Conservation (phyloP, 108 stramenopile genomes). For the Phaeodactylum tricornutum region DNA sequence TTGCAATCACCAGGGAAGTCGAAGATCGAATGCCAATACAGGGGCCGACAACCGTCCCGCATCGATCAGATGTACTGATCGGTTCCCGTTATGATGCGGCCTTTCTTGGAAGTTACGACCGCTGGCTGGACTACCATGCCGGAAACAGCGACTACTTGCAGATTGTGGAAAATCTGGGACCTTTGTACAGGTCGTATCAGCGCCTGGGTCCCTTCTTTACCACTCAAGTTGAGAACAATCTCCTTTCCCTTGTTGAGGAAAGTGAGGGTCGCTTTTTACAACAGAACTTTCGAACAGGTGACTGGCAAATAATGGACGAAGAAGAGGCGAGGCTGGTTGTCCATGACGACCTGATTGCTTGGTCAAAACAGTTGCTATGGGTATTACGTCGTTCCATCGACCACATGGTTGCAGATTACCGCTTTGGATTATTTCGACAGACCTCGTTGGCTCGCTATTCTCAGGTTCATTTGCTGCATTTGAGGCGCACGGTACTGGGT, state of each 20-base stretch:
- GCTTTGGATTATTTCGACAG: slow-evolving; percentile 18
- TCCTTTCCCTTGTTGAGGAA: background rate
- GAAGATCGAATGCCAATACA: background rate
- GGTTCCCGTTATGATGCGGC: slow-evolving; percentile 30
- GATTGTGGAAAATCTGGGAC: background rate
- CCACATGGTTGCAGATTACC: slow-evolving; percentile 17
- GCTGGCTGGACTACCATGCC: slow-evolving; percentile 46
- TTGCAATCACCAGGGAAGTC: background rate
- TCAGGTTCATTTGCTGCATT: background rate
- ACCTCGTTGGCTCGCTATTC: background rate
- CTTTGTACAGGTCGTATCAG: background rate
- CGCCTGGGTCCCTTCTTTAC: background rate
- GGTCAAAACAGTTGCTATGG: background rate
- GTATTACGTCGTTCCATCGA: slow-evolving; percentile 14
- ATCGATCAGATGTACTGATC: slow-evolving; percentile 31
- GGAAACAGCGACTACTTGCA: slow-evolving; percentile 30
- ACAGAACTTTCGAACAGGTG: slow-evolving; percentile 39
- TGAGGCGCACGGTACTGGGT: background rate
- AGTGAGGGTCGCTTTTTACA: slow-evolving; percentile 27
- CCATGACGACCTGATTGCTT: slow-evolving; percentile 9
- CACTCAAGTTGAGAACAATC: background rate
- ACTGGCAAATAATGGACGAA: slow-evolving; percentile 25
- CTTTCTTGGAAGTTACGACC: slow-evolving; percentile 29
- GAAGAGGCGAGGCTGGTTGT: slow-evolving; percentile 11
- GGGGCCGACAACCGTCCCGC: slow-evolving; percentile 29